Evolutionary conservation across 805 yeast species (phyloP).

Genomic region (Candida schatavii): DNA sequence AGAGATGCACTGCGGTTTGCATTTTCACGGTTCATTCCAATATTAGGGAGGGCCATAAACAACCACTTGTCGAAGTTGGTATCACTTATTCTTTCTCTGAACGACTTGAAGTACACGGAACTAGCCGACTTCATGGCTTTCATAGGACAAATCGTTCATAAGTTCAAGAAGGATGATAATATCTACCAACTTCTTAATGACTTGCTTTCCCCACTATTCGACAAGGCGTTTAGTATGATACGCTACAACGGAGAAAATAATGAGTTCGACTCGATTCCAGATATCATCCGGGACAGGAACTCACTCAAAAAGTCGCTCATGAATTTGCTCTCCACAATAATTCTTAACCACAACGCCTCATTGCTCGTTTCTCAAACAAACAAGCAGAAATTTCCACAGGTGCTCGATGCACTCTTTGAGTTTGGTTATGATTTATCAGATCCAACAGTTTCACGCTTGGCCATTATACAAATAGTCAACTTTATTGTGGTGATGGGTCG

Average conservation of each 20-base stretch:
- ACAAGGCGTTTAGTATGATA: conserved; percentile 56
- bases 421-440: conserved; percentile 65
- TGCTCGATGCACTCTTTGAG: conserved; percentile 62
- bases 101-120: conserved; percentile 59
- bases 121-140: conserved; percentile 80
- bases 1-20: conserved; percentile 87
- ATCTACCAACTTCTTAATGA: conserved; percentile 74
- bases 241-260: conserved; percentile 26
- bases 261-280: conserved; percentile 46
- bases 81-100: conserved; percentile 52
- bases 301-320: conserved; percentile 68
- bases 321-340: conserved; percentile 63
- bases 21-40: conserved; percentile 80
- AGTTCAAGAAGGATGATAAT: conserved; percentile 60
- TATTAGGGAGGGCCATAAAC: conserved; percentile 50
- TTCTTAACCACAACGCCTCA: conserved; percentile 77
- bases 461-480: conserved; percentile 66
- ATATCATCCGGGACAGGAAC: conserved; percentile 61
- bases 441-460: conserved; percentile 60
- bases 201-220: conserved; percentile 69
- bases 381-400: conserved; percentile 53
- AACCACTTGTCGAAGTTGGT: conserved; percentile 65
- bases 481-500: conserved; percentile 62
- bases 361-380: conserved; percentile 70
- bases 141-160: conserved; percentile 83